Evolutionary conservation across 2,329 filamentous ascomycete species (phyloP).

Genomic region (Xylaria sp.): DNA sequence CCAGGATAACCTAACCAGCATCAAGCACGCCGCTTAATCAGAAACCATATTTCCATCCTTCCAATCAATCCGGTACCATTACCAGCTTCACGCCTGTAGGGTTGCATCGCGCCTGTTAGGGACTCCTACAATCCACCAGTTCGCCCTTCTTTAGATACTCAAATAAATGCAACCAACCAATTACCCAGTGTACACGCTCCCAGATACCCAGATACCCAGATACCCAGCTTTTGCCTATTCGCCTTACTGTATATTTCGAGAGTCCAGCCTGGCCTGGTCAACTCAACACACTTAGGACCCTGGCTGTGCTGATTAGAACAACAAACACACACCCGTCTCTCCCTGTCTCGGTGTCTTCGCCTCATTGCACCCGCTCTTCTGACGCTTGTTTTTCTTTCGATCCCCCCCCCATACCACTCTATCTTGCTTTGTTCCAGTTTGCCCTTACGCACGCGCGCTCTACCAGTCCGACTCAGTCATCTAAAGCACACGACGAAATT

Average conservation of each 20-base stretch:
- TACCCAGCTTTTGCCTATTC: background rate
- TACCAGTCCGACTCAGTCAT: background rate
- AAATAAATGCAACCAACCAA: conserved; percentile 1
- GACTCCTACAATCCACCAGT: conserved; percentile 5
- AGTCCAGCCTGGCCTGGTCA: conserved; percentile 3
- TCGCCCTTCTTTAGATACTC: background rate
- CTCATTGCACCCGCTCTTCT: conserved; percentile 11
- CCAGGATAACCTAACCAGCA: background rate
- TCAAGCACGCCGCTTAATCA: background rate
- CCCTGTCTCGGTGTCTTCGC: conserved; percentile 1
- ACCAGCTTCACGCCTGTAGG: background rate
- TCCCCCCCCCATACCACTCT: background rate
- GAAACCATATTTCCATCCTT: background rate
- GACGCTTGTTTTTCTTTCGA: conserved; percentile 8
- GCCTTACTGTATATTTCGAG: conserved; percentile 12
- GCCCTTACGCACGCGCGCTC: background rate
- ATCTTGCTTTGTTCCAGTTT: conserved; percentile 17
- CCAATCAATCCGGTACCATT: background rate
- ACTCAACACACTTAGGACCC: conserved; percentile 8
- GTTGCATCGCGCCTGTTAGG: conserved; percentile 3
- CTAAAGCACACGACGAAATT: conserved; percentile 4
- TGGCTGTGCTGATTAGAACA: conserved; percentile 6
- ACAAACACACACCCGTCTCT: background rate
- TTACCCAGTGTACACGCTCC: too few species aligned
- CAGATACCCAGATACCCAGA: conserved; percentile 3